Evolutionary conservation across 2,329 filamentous ascomycete species (phyloP), one percentile per base, ranked within the genome.

Genomic region (Paecilomyces formosus): DNA sequence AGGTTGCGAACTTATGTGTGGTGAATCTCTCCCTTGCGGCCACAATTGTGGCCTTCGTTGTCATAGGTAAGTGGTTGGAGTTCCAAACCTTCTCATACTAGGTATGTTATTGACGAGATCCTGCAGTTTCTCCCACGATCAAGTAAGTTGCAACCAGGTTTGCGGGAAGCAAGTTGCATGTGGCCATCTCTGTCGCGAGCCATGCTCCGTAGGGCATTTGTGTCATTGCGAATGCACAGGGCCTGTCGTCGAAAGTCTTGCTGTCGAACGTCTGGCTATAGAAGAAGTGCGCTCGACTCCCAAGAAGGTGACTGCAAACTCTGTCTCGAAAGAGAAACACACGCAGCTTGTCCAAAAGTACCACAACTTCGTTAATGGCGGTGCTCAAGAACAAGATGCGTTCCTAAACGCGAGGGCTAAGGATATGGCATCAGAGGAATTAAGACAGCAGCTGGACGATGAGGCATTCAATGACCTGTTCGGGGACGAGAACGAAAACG

Each of bases 31-130:
- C 54, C 60, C 67, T 1, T 86, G 84, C 62, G 81, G 81, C 1
- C 84, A 87, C 63, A 51, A 55, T 31, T 87, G 84, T 65, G 66
- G 67, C 3, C 64, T 82, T 2, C 72, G 64, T 39, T 87, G 84
- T 61, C 84, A 86, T 63, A 74, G 76, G 78, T 81, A 69, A 71
- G 74, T 64, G n/a, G 3, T 33, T 53, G 28, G 22, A 52, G 51
- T 26, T 26, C 6, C 24, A 26, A 30, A 15, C 18, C 39, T 8
- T 45, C 39, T 8, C n/a, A 52, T 24, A 26, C 24, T 24, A 22
- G 64, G 28, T 53, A 8, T 15, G 26, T 45, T 6, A 55, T 26
- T 55, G 31, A 45, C 31, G 45, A 53, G 52, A 18, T 7, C 24
- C 11, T 62, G 64, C 57, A 74, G 73, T 15, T 76, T 78, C 52